phyloP scores from a whole-genome alignment of 148 eudicot species.

The Salicornia ramosissima region DNA sequence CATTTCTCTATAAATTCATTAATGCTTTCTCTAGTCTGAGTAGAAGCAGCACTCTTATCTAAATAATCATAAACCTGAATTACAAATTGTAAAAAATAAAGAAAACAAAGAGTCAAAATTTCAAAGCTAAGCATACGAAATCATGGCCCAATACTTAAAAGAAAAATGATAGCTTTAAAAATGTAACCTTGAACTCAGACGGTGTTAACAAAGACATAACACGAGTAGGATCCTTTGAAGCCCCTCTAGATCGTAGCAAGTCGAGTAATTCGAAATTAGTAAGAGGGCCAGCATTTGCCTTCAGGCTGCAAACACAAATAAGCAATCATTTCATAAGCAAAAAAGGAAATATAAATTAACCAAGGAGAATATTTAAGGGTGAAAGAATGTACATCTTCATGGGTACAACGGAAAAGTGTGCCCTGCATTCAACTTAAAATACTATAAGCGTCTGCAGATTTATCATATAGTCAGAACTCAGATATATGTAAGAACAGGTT shows the following conservation, averaged over 20 bases:
- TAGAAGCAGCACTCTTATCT: conserved; percentile 50
- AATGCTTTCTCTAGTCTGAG: conserved; percentile 57
- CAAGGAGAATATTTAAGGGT: not conserved
- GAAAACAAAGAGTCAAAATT: not conserved
- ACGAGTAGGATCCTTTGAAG: conserved; percentile 35
- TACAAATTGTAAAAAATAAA: conserved; percentile 5
- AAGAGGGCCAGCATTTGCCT: conserved; percentile 38
- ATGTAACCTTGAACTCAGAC: conserved; percentile 37
- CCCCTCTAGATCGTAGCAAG: conserved; percentile 36
- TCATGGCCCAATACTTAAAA: not conserved
- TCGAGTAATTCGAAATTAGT: conserved; percentile 45
- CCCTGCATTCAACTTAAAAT: not conserved
- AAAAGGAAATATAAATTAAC: not conserved
- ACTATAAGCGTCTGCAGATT: not conserved
- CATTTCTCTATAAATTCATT: conserved; percentile 39
- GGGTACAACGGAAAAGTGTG: not conserved
- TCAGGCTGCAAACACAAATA: conserved; percentile 27
- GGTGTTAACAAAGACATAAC: conserved; percentile 32
- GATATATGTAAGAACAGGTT: not conserved
- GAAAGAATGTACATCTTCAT: conserved; percentile 9
- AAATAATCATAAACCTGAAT: conserved; percentile 79
- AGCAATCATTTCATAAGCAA: not conserved
- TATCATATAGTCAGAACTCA: too few relatives aligned
- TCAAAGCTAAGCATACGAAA: not conserved
- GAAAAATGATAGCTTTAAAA: not conserved